Evolutionary conservation across 345 rosid genomes (phyloP).

Genomic region (Theobroma cacao): DNA sequence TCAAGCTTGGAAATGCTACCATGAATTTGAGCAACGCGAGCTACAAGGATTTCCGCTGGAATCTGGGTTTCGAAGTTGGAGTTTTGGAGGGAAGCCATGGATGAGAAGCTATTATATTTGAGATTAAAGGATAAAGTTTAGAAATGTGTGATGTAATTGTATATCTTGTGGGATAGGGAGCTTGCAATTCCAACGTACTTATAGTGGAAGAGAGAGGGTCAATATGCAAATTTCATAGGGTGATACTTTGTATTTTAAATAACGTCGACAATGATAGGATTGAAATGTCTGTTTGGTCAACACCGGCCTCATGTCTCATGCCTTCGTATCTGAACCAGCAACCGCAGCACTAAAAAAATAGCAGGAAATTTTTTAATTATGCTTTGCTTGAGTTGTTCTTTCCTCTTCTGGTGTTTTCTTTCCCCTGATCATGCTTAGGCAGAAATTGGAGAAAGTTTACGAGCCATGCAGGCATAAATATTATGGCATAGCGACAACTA

Average conservation of each 20-base stretch:
- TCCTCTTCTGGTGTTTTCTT: too few relatives aligned
- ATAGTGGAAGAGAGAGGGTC: not conserved
- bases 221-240: too few relatives aligned
- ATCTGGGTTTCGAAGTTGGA: not conserved
- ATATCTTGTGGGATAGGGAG: not conserved
- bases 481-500: too few relatives aligned
- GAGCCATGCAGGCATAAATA: too few relatives aligned
- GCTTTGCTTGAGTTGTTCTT: too few relatives aligned
- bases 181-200: not conserved
- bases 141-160: not conserved
- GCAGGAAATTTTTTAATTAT: too few relatives aligned
- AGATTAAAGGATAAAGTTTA: not conserved
- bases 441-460: too few relatives aligned
- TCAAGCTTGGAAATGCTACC: constrained; percentile 8
- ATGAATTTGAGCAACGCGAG: not conserved
- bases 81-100: constrained; percentile 32
- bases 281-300: not conserved
- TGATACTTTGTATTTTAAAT: too few relatives aligned
- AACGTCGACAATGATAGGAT: too few relatives aligned
- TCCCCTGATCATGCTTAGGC: too few relatives aligned
- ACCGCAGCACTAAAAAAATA: too few relatives aligned
- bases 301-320: not conserved
- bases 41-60: not conserved
- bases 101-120: not conserved
- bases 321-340: not conserved